Percentiles rank a stretch among this genome's conserved stretches.
Evolutionary conservation across 768 basidiomycete species (phyloP).

Genomic region (Pisolithus sp.): DNA sequence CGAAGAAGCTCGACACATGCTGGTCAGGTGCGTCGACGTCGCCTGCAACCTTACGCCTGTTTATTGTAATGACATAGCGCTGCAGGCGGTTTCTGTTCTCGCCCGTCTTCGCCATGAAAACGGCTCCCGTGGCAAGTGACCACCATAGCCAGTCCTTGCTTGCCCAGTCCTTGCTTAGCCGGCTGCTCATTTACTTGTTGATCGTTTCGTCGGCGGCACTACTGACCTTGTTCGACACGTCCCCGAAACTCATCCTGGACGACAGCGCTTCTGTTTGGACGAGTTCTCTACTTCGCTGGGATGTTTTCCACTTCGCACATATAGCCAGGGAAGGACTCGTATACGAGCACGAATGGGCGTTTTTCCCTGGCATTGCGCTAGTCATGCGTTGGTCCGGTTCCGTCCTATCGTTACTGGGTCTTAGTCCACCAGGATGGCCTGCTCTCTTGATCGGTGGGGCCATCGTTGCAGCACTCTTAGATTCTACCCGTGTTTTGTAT

Average conservation of each 20-base stretch:
- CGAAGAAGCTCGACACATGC: too few species aligned
- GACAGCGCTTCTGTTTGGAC: constrained; percentile 11
- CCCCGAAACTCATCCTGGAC: constrained; percentile 18
- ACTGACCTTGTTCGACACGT: constrained; percentile 22
- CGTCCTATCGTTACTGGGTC: constrained; percentile 13
- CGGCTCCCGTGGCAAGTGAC: not conserved
- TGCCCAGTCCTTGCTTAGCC: constrained; percentile 17
- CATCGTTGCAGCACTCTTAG: constrained; percentile 33
- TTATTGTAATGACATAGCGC: too few species aligned
- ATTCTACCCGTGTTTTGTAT: constrained; percentile 45
- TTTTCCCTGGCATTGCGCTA: constrained; percentile 63
- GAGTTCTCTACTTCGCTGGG: constrained; percentile 69
- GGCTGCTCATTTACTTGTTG: constrained; percentile 15
- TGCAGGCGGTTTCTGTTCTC: too few species aligned
- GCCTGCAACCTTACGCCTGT: too few species aligned
- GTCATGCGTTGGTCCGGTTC: constrained; percentile 39
- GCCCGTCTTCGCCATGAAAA: not conserved
- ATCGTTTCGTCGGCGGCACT: constrained; percentile 13
- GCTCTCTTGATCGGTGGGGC: constrained; percentile 33
- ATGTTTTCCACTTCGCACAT: constrained; percentile 72
- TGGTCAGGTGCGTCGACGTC: too few species aligned
- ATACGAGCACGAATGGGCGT: constrained; percentile 86
- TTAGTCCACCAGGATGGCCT: constrained; percentile 5
- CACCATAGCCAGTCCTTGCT: constrained; percentile 18
- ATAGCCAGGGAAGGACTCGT: constrained; percentile 53